Base-by-base conservation (phyloP, 1,284 basidiomycete genomes). In the Gymnopus androsaceus region DNA sequence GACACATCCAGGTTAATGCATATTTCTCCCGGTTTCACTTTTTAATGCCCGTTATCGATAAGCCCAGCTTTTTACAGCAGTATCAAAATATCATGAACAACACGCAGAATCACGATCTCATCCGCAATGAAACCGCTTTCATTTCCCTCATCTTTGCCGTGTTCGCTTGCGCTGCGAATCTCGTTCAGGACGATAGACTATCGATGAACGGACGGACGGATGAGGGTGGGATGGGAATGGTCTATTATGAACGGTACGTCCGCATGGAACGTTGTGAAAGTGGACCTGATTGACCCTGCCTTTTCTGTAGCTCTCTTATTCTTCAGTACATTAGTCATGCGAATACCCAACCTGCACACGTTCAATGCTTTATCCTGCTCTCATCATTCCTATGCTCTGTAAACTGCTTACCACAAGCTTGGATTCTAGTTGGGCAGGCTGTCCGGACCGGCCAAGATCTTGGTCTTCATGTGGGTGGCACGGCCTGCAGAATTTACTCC, bases 341-440 rank as follows among this genome's bases (percentile, higher is more conserved):
- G 56, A 88, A 82, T 62, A 92, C 82, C 56, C 90, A 92, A 74
- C 78, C 90, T 45, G 81, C 85, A 45, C 93, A 95, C 71, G 92
- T 95, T 33, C 92, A 95, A 73, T 90, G 89, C 70, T 87, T 94
- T 68, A 82, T 92, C 59, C 79, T 95, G 54, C 82, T 94, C 76
- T 88, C 93, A 34, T 91, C 92, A 1, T 95, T 94, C 75, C 77
- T 95, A 58, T 94, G 92, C 65, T 90, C 90, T 52, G 82, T 95
- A 63, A 95, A 95, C 67, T 93, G 92, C 65, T 81, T 95, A 58
- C 93, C 92, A 1, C 92, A 94, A 74, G 90, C 91, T 25, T 95
- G 92, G 92, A 81, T 95, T 59, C 78, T 94, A 48, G 84, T 92
- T 47, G 92, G 93, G 41, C 92, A 95, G 69, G 92, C 91, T 27